These are phyloP conservation scores for Hyaloperonospora brassicae DNA, from an alignment of 352 stramenopile genomes.

Conservation along the genomic window DNA sequence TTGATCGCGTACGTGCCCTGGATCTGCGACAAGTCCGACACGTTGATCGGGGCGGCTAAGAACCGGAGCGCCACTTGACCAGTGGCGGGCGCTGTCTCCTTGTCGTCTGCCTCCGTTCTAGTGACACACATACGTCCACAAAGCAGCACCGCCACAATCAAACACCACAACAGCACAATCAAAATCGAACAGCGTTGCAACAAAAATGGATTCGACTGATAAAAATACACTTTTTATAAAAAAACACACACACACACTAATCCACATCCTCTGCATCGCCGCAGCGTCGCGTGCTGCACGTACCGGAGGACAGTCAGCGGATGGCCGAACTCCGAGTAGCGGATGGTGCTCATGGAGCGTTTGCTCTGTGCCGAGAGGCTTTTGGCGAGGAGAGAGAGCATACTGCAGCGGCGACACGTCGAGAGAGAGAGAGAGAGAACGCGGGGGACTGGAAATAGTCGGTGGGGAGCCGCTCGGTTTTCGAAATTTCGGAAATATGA, in stretches of 20 bases:
- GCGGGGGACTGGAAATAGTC: not conserved
- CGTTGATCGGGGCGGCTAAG: slow-evolving; percentile 84
- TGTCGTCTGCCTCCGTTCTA: slow-evolving; percentile 62
- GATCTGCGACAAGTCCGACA: slow-evolving; percentile 83
- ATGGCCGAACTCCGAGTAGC: slow-evolving; percentile 68
- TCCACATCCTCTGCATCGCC: too few species aligned
- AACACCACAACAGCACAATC: too few species aligned
- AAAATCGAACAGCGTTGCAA: too few species aligned
- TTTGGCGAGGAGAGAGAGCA: slow-evolving; percentile 61
- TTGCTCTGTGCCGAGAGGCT: slow-evolving; percentile 33
- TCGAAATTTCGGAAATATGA: slow-evolving; percentile 6
- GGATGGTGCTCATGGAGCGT: slow-evolving; percentile 67
- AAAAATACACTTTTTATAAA: not conserved
- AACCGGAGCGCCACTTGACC: slow-evolving; percentile 84
- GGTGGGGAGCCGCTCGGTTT: slow-evolving; percentile 10
- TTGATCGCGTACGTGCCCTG: slow-evolving; percentile 79
- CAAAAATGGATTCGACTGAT: too few species aligned
- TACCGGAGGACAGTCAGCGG: slow-evolving; percentile 59
- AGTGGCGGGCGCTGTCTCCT: slow-evolving; percentile 35
- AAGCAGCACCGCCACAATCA: too few species aligned
- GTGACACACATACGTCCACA: not conserved
- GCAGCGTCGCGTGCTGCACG: not conserved
- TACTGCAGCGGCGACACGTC: slow-evolving; percentile 11
- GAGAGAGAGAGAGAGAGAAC: not conserved
- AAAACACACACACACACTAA: too few species aligned